Evolutionary conservation across 1,284 basidiomycete genomes (phyloP).

Genomic region (Apiotrichum laibachii): DNA sequence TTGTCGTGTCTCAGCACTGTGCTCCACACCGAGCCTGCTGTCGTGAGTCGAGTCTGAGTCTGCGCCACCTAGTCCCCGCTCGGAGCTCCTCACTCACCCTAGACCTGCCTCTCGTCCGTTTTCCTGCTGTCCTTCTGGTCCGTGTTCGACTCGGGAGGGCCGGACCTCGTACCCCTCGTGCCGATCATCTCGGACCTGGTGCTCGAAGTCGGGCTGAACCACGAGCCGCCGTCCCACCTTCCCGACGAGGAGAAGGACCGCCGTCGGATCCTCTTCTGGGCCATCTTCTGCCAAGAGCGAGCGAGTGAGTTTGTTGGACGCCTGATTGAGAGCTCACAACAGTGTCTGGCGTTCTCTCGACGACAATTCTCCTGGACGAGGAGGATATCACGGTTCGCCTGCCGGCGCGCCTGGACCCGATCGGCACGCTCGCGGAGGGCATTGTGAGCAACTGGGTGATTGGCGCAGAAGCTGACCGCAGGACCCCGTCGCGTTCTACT

Average conservation of each 20-base stretch:
- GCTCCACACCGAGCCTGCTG: slow-evolving; percentile 9
- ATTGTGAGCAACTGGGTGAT: not conserved
- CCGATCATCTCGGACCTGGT: slow-evolving; percentile 1
- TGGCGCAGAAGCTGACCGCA: not conserved
- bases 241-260: slow-evolving; percentile 8
- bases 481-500: slow-evolving; percentile 5
- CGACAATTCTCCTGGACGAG: slow-evolving; percentile 2
- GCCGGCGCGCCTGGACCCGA: slow-evolving; percentile 6
- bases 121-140: slow-evolving; percentile 8
- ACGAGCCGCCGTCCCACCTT: slow-evolving; percentile 2
- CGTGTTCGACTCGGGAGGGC: slow-evolving; percentile 13
- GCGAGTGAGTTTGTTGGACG: not conserved
- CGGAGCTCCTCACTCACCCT: not conserved
- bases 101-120: slow-evolving; percentile 9
- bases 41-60: slow-evolving; percentile 1
- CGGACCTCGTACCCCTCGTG: slow-evolving; percentile 1
- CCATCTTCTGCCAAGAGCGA: slow-evolving; percentile 4
- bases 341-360: not conserved
- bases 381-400: slow-evolving; percentile 5
- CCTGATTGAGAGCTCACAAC: not conserved
- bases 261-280: slow-evolving; percentile 11
- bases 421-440: slow-evolving; percentile 1
- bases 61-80: too few relatives aligned
- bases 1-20: slow-evolving; percentile 1
- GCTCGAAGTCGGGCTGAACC: slow-evolving; percentile 2